Evolutionary conservation across 208 protist species (phyloP).

Genomic region (Porcisia hertigi): DNA sequence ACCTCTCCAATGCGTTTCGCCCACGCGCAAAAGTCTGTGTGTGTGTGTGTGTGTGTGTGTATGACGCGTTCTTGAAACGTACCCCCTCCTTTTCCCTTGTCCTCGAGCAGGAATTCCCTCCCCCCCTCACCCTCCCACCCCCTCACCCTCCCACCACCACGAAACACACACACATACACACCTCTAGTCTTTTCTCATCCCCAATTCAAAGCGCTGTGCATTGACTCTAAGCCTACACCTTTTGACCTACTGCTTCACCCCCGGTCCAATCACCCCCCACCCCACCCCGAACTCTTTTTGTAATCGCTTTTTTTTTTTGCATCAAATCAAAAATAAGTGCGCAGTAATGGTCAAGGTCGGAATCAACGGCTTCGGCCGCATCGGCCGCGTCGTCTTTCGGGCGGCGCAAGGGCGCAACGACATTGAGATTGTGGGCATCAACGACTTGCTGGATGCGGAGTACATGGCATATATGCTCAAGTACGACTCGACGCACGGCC

Average conservation of each 20-base stretch:
- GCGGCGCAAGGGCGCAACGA: constrained; percentile 73
- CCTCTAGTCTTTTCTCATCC: not conserved
- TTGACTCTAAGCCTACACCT: not conserved
- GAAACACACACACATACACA: constrained; percentile 16
- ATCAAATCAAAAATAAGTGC: not conserved
- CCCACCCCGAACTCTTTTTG: not conserved
- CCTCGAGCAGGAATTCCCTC: no score
- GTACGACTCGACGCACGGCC: constrained; percentile 97
- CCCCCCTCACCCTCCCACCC: not conserved
- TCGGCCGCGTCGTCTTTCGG: constrained; percentile 96
- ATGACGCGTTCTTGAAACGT: not conserved
- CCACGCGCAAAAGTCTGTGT: not conserved
- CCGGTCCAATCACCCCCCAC: not conserved
- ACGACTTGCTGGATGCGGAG: constrained; percentile 92
- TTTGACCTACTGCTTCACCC: not conserved
- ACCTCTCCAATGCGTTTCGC: not conserved
- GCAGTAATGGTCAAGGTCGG: constrained; percentile 77
- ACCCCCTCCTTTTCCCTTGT: not conserved
- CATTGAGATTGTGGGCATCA: constrained; percentile 62
- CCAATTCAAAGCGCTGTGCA: not conserved
- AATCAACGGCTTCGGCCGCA: constrained; percentile 99
- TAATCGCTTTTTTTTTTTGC: not conserved
- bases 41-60: not conserved
- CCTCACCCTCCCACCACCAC: not conserved
- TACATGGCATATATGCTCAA: constrained; percentile 97